phyloP scores from a whole-genome alignment of 129 eudicot genomes.

The Saussurea involucrata region DNA sequence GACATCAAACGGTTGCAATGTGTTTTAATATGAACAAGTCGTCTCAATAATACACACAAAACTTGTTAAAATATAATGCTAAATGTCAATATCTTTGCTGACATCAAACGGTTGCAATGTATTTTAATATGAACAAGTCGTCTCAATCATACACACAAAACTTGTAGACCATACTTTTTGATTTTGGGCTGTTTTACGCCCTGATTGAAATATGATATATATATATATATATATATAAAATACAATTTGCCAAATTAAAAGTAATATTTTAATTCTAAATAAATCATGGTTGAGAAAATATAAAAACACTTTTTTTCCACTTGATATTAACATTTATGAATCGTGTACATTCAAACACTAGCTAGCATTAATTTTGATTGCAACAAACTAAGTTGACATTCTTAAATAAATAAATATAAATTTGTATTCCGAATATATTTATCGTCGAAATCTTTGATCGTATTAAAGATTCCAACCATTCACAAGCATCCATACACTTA shows the following conservation, averaged over 20 bases:
- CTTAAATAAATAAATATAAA: background rate
- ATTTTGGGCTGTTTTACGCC: background rate
- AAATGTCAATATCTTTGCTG: background rate
- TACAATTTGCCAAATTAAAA: background rate
- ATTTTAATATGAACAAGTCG: background rate
- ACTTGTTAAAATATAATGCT: background rate
- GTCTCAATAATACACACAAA: background rate
- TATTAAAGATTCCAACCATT: background rate
- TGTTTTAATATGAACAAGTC: background rate
- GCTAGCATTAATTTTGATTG: background rate
- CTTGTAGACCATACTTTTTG: background rate
- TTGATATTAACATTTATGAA: background rate
- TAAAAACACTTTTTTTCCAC: background rate
- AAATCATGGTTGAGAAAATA: background rate
- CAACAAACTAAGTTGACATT: background rate
- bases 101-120: background rate
- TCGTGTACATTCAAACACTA: background rate
- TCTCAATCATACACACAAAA: background rate
- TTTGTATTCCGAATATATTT: background rate
- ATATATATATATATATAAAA: background rate
- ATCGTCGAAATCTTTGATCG: background rate
- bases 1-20: background rate
- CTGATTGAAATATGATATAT: background rate
- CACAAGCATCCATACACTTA: too few species aligned
- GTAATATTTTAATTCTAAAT: background rate